These are phyloP conservation scores for Paramecium pentaurelia DNA, from an alignment of 73 alveolate species.

Conservation along the genomic window DNA sequence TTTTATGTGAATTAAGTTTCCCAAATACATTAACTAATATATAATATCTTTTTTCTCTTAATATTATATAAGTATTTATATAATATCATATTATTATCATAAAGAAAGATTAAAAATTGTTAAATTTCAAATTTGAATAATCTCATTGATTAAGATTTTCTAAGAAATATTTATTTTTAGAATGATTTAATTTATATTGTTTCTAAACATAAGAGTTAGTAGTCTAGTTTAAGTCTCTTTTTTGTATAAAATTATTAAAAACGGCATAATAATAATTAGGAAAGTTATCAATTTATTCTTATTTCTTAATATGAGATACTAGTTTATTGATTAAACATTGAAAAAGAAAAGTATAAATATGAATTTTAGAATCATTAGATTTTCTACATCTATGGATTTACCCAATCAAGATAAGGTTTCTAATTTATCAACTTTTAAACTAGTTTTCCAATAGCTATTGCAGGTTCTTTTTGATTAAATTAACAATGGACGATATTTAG, in stretches of 20 bases:
- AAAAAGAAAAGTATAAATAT: not conserved
- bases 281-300: not conserved
- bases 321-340: not conserved
- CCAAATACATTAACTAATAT: no score
- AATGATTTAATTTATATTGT: not conserved
- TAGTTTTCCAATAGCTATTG: not conserved
- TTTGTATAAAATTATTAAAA: not conserved
- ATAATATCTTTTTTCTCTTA: not conserved
- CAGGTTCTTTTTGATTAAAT: conserved; percentile 2
- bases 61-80: not conserved
- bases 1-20: not conserved
- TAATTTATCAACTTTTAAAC: not conserved
- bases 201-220: not conserved
- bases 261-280: not conserved
- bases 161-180: not conserved
- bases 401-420: conserved; percentile 8
- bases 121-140: not conserved
- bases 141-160: not conserved
- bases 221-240: not conserved
- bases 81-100: not conserved
- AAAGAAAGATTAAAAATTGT: not conserved
- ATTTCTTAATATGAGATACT: not conserved
- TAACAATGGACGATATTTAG: not conserved
- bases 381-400: conserved; percentile 2
- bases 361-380: not conserved